These are phyloP conservation scores for Tylopilus cervinicoccineus DNA, from an alignment of 768 basidiomycete genomes.

Conservation along the genomic window DNA sequence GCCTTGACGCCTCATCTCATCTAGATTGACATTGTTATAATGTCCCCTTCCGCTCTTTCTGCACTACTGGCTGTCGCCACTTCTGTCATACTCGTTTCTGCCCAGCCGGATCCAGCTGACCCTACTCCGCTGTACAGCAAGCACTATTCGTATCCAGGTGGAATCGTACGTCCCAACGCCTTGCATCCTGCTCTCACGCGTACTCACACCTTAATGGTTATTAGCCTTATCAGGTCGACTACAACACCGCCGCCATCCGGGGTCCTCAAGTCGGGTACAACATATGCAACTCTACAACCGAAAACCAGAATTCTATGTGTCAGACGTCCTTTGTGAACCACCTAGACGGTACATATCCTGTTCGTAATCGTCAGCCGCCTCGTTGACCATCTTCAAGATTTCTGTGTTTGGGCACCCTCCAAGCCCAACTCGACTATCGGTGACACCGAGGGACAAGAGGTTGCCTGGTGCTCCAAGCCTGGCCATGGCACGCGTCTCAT, in stretches of 20 bases:
- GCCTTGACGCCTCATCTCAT: not conserved
- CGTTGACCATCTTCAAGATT: conserved; percentile 40
- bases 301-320: conserved; percentile 57
- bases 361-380: not conserved
- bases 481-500: conserved; percentile 72
- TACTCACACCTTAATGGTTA: not conserved
- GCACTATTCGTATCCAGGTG: conserved; percentile 40
- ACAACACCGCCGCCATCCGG: conserved; percentile 37
- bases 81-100: conserved; percentile 30
- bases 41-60: conserved; percentile 43
- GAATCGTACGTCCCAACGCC: conserved; percentile 37
- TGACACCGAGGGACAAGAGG: conserved; percentile 64
- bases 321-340: conserved; percentile 69
- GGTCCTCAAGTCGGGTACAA: conserved; percentile 66
- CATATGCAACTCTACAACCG: conserved; percentile 62
- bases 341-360: conserved; percentile 34
- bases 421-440: conserved; percentile 52
- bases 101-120: conserved; percentile 37
- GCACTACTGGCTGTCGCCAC: conserved; percentile 31
- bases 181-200: not conserved
- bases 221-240: conserved; percentile 51
- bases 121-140: conserved; percentile 46
- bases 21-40: conserved; percentile 4
- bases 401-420: conserved; percentile 63
- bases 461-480: conserved; percentile 75